phyloP scores from a whole-genome alignment of 768 basidiomycete genomes.

The Rhizopogon vesiculosus region DNA sequence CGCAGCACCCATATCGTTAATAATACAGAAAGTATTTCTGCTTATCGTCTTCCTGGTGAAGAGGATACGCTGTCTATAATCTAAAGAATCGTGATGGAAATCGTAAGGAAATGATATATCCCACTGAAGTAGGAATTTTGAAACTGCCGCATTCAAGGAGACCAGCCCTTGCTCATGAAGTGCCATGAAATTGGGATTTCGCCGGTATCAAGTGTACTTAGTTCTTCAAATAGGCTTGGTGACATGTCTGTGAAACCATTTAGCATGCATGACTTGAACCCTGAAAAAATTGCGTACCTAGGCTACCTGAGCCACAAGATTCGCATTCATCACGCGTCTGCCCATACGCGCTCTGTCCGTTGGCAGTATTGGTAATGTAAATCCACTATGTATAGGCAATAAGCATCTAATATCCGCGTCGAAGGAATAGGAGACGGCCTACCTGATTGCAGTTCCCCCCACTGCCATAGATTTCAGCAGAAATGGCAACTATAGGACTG shows the following conservation, averaged over 20 bases:
- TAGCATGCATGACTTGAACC: background rate
- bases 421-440: constrained; percentile 10
- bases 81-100: background rate
- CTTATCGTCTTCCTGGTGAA: constrained; percentile 11
- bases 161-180: constrained; percentile 46
- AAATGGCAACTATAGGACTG: constrained; percentile 61
- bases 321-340: constrained; percentile 55
- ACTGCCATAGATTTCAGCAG: constrained; percentile 44
- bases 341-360: constrained; percentile 45
- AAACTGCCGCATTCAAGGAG: constrained; percentile 27
- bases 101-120: background rate
- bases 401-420: background rate
- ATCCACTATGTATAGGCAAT: constrained; percentile 46
- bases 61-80: constrained; percentile 3
- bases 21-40: constrained; percentile 16
- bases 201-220: constrained; percentile 45
- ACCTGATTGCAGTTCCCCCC: constrained; percentile 63
- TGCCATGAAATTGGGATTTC: constrained; percentile 55
- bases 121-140: background rate
- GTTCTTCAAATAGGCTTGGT: constrained; percentile 48
- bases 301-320: constrained; percentile 44
- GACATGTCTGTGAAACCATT: constrained; percentile 53
- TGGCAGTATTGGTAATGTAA: constrained; percentile 53
- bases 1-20: constrained; percentile 6
- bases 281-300: constrained; percentile 42